Evolutionary conservation across 169 alveolate species (phyloP), one percentile per base, ranked within the genome.

Genomic region (Cryptosporidium ryanae): DNA sequence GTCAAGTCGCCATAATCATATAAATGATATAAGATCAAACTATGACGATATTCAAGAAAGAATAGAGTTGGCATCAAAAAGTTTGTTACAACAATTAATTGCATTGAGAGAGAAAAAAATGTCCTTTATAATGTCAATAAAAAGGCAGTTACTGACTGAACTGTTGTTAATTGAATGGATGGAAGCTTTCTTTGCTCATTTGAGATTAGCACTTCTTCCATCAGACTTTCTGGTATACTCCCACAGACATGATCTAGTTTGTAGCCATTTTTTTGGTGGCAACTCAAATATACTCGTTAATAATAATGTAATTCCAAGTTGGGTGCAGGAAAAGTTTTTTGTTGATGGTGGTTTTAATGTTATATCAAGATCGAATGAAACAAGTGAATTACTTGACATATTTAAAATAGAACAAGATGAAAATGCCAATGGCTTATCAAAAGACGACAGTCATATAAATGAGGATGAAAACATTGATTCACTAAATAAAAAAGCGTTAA

Each of bases 151-250:
- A 13, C 87, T 93, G 50, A 93, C 93, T 48, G 96, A 95, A 82
- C 32, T 94, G 55, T 82, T 93, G 23, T 82, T 93, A 64, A 92
- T 95, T 32, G 95, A 95, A 52, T 95, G 97, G 97, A 90, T 93
- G 91, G 97, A 95, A 90, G 96, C 87, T 17, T 76, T 76, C 46
- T 76, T 76, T 61, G 87, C 87, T 23, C 87, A 76, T 25, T 44
- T 76, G 12, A 76, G 87, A 76, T 48, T 76, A 29, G 87, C 87
- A 17, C 64, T 76, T 18, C 34, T 76, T 4, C 87, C 87, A 27
- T 76, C 87, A 25, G 87, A 76, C 52, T 76, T 76, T 46, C 38
- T 76, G 10, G 87, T 76, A 57, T 76, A 76, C 46, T 76, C 87
- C n/a, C 87, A 76, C 34, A 76, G 87, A 21, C 87, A 76, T 25